Evolutionary conservation across 306 rosid genomes (phyloP).

Genomic region (Sophora flavescens): DNA sequence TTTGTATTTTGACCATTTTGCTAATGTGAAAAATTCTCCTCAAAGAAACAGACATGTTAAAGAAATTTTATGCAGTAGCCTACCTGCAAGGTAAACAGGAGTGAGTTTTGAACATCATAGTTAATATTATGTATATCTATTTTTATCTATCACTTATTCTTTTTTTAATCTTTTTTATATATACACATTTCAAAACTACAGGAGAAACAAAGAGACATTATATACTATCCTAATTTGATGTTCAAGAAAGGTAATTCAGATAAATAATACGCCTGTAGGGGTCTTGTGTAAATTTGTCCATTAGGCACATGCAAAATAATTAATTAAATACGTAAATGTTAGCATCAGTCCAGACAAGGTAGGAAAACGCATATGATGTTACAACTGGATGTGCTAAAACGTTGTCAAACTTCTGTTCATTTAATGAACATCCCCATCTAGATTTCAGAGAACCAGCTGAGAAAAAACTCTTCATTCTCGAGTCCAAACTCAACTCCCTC

Average conservation of each 20-base stretch:
- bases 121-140: too few relatives aligned
- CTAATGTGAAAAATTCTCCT: too few relatives aligned
- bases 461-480: too few relatives aligned
- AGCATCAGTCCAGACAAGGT: conserved; percentile 19
- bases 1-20: too few relatives aligned
- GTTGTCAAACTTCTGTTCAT: conserved; percentile 42
- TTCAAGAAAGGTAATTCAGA: too few relatives aligned
- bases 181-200: too few relatives aligned
- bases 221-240: too few relatives aligned
- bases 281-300: conserved; percentile 41
- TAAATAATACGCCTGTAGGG: too few relatives aligned
- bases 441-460: conserved; percentile 36
- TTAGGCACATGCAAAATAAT: background rate
- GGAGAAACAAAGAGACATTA: too few relatives aligned
- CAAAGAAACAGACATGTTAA: background rate
- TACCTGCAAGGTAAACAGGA: background rate
- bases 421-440: conserved; percentile 48
- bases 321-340: conserved; percentile 32
- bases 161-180: too few relatives aligned
- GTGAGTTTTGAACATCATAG: too few relatives aligned
- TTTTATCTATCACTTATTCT: too few relatives aligned
- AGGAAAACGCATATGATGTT: background rate
- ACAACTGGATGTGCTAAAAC: conserved; percentile 42
- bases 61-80: background rate
- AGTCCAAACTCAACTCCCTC: conserved; percentile 21